Evolutionary conservation across 78 protist species (phyloP).

Genomic region (Monosiga brevicollis): DNA sequence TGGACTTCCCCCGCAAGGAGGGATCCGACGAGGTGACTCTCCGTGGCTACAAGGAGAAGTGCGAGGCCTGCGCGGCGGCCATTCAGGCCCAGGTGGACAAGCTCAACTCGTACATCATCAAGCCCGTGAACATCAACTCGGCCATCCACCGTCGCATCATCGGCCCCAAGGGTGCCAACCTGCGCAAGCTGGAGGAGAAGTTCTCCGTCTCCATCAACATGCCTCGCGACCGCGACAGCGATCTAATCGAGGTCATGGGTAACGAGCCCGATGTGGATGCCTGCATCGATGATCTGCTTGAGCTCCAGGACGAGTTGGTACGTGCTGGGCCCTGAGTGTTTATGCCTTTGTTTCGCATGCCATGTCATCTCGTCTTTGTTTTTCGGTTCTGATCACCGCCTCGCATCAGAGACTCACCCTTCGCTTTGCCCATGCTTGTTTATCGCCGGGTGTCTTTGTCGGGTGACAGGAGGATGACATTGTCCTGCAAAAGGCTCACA

Average conservation of each 20-base stretch:
- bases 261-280: not conserved
- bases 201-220: not conserved
- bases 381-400: no score
- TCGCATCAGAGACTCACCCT: no score
- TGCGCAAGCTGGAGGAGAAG: not conserved
- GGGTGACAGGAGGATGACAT: not conserved
- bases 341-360: not conserved
- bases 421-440: not conserved
- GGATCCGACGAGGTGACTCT: not conserved
- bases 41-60: not conserved
- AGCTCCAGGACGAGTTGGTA: not conserved
- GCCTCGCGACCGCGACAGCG: not conserved
- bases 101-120: not conserved
- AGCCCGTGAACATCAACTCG: not conserved
- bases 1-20: conserved; percentile 5
- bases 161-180: not conserved
- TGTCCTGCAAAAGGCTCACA: no score
- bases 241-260: not conserved
- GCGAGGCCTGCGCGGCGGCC: not conserved
- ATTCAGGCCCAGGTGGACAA: not conserved
- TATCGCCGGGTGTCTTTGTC: not conserved
- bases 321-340: not conserved
- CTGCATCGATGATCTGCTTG: not conserved
- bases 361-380: not conserved
- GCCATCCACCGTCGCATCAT: not conserved